These are phyloP conservation scores for Boletus nobilissimus DNA, from an alignment of 1,284 basidiomycete genomes.

Conservation along the genomic window DNA sequence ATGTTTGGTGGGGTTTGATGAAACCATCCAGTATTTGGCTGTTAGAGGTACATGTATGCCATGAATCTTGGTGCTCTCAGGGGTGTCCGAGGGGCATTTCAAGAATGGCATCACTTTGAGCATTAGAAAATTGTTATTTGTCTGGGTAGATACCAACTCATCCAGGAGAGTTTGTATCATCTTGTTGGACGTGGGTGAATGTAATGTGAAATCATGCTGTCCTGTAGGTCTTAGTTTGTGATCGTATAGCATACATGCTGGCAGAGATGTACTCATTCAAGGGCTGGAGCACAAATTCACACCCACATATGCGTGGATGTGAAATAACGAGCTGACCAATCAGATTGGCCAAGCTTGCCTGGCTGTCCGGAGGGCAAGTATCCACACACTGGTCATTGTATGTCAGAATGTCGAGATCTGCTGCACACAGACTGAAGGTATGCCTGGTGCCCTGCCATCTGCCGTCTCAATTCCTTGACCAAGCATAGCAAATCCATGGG, in stretches of 20 bases:
- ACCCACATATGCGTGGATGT: slow-evolving; percentile 78
- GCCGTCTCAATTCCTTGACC: slow-evolving; percentile 80
- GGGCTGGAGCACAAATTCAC: slow-evolving; percentile 94
- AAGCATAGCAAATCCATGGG: slow-evolving; percentile 72
- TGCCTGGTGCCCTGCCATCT: slow-evolving; percentile 86
- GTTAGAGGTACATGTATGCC: slow-evolving; percentile 57
- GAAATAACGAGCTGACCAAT: slow-evolving; percentile 82
- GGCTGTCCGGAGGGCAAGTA: slow-evolving; percentile 58
- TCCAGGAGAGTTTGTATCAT: slow-evolving; percentile 61
- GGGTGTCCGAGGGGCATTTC: slow-evolving; percentile 53
- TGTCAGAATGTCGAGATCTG: slow-evolving; percentile 92
- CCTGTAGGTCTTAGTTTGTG: not conserved
- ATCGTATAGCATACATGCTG: not conserved
- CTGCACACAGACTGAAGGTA: slow-evolving; percentile 57
- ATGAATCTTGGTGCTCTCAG: slow-evolving; percentile 12
- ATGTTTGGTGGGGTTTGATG: slow-evolving; percentile 33
- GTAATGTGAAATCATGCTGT: slow-evolving; percentile 77
- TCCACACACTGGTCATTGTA: slow-evolving; percentile 77
- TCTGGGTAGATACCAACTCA: slow-evolving; percentile 48
- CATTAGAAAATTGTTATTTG: slow-evolving; percentile 58
- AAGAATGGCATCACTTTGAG: slow-evolving; percentile 76
- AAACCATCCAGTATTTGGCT: slow-evolving; percentile 58
- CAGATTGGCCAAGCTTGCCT: slow-evolving; percentile 59
- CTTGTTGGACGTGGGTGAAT: slow-evolving; percentile 67
- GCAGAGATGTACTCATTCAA: slow-evolving; percentile 76